These are phyloP conservation scores for Dactylonectria estremocensis DNA, from an alignment of 2,329 filamentous ascomycete species.

Conservation along the genomic window DNA sequence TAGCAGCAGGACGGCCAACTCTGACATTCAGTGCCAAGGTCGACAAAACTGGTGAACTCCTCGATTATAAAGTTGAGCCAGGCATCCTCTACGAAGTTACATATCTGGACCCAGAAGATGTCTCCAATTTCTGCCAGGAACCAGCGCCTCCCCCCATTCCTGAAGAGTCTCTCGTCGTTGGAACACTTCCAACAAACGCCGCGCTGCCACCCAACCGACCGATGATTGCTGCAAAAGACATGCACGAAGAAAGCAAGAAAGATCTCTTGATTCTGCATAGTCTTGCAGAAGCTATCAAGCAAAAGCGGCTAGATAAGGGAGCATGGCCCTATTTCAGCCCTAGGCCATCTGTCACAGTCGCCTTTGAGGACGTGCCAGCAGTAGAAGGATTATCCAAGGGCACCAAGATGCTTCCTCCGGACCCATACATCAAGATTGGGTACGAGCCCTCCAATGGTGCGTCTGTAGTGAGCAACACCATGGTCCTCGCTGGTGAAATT, in stretches of 20 bases:
- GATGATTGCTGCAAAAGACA: conserved; percentile 60
- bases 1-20: conserved; percentile 65
- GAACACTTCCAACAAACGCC: conserved; percentile 39
- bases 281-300: conserved; percentile 64
- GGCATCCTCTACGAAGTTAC: conserved; percentile 69
- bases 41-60: conserved; percentile 65
- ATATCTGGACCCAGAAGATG: conserved; percentile 69
- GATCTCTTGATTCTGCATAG: conserved; percentile 65
- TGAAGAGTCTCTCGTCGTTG: conserved; percentile 50
- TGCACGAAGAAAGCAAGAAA: conserved; percentile 59
- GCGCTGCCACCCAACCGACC: conserved; percentile 52
- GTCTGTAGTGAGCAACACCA: conserved; percentile 59
- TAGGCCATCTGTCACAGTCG: conserved; percentile 60
- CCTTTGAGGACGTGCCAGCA: conserved; percentile 55
- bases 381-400: conserved; percentile 18
- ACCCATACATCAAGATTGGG: conserved; percentile 65
- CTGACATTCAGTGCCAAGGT: conserved; percentile 76
- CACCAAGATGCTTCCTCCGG: conserved; percentile 55
- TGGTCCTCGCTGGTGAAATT: conserved; percentile 75
- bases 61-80: conserved; percentile 69
- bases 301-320: conserved; percentile 61
- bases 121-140: conserved; percentile 62
- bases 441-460: conserved; percentile 51
- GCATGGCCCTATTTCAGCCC: conserved; percentile 65
- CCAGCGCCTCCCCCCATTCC: conserved; percentile 39